Percentiles rank a stretch among this genome's conserved stretches.
Conservation (phyloP, 2,329 filamentous ascomycete genomes). For the Pseudopyricularia javanii region DNA sequence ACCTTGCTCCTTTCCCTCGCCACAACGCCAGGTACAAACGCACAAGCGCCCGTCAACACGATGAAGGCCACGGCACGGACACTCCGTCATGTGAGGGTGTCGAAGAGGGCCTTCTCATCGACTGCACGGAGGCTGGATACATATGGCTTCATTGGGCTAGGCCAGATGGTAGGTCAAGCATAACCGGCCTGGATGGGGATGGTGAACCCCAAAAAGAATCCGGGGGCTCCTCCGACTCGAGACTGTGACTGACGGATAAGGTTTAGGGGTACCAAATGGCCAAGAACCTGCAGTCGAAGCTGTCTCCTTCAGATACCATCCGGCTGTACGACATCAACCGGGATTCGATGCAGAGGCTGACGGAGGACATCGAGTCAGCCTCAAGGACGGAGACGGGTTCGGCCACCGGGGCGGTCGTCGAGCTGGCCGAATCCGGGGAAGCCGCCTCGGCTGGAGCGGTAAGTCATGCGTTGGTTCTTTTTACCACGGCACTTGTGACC, state of each 20-base stretch:
- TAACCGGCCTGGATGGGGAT: neutral
- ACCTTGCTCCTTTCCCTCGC: neutral
- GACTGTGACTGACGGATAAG: neutral
- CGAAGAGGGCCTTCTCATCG: slow-evolving; percentile 31
- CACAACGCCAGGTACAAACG: neutral
- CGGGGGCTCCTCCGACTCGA: neutral
- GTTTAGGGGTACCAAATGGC: slow-evolving; percentile 49
- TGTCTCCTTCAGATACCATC: slow-evolving; percentile 35
- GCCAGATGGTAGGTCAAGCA: slow-evolving; percentile 40
- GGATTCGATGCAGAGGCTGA: slow-evolving; percentile 31
- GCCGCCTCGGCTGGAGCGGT: slow-evolving; percentile 41
- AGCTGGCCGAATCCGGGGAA: slow-evolving; percentile 29
- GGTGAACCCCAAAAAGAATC: too few species aligned
- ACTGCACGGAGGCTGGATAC: slow-evolving; percentile 33
- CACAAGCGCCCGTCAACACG: neutral
- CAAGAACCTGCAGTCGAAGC: slow-evolving; percentile 46
- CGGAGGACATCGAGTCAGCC: slow-evolving; percentile 27
- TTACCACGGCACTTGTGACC: too few species aligned
- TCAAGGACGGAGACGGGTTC: slow-evolving; percentile 10
- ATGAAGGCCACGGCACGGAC: neutral
- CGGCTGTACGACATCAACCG: slow-evolving; percentile 45
- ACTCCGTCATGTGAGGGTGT: slow-evolving; percentile 1
- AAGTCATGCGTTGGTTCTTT: slow-evolving; percentile 14
- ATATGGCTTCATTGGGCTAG: slow-evolving; percentile 48
- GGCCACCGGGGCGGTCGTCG: slow-evolving; percentile 31